These are phyloP conservation scores for Seiridium unicorne DNA, from an alignment of 2,329 filamentous ascomycete genomes.

Conservation along the genomic window DNA sequence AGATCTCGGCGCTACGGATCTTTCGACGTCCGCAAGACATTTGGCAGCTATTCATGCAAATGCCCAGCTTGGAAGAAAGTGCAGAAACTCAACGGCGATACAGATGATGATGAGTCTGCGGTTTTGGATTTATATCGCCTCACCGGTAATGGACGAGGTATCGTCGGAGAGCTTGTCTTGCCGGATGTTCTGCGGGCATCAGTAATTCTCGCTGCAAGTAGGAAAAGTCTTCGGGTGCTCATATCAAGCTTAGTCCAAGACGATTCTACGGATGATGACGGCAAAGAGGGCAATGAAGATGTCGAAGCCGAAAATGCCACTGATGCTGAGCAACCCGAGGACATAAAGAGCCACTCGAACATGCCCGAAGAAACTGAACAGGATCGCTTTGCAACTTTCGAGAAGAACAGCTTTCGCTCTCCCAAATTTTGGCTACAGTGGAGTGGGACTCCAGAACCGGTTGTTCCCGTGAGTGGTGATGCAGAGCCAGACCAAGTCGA, in stretches of 20 bases:
- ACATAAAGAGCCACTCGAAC: not conserved
- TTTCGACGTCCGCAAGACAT: conserved; percentile 16
- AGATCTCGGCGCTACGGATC: conserved; percentile 1
- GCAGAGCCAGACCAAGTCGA: not conserved
- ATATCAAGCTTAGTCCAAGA: not conserved
- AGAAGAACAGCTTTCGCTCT: conserved; percentile 21
- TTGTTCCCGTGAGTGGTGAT: not conserved
- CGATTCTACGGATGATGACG: not conserved
- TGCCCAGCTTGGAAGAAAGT: conserved; percentile 9
- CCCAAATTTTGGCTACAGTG: conserved; percentile 23
- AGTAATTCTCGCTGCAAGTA: conserved; percentile 18
- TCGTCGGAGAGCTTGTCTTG: conserved; percentile 14
- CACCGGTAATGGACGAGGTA: conserved; percentile 15
- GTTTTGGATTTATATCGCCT: conserved; percentile 19
- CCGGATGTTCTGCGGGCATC: conserved; percentile 11
- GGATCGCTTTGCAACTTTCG: conserved; percentile 14
- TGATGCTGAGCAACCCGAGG: not conserved
- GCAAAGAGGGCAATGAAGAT: not conserved
- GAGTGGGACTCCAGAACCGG: conserved; percentile 8
- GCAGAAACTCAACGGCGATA: not conserved
- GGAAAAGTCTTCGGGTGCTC: conserved; percentile 11
- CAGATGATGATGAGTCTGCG: not conserved
- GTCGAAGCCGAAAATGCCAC: not conserved
- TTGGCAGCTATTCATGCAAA: conserved; percentile 18
- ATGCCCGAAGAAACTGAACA: not conserved